Conservation (phyloP, 2,329 filamentous ascomycete species). For the Fusarium tricinctum region DNA sequence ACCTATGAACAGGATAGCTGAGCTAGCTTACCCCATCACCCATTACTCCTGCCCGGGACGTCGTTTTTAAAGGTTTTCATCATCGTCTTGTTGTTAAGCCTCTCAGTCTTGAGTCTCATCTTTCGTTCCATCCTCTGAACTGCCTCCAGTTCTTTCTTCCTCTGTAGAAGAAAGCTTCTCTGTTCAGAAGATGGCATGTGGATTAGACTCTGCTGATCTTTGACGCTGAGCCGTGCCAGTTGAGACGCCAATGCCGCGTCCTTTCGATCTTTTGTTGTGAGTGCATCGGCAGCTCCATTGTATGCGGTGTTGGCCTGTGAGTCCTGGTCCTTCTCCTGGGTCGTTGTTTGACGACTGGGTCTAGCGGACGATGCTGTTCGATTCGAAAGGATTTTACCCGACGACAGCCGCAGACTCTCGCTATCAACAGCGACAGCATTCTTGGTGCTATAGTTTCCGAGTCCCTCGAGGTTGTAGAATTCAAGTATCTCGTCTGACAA, state of each 20-base stretch:
- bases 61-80: slow-evolving; percentile 30
- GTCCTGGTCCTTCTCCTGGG: background rate
- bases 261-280: slow-evolving; percentile 21
- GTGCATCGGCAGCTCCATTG: background rate
- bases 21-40: background rate
- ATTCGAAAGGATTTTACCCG: slow-evolving; percentile 40
- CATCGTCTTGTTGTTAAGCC: slow-evolving; percentile 32
- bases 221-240: slow-evolving; percentile 17
- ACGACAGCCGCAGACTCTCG: slow-evolving; percentile 29
- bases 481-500: slow-evolving; percentile 54
- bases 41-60: slow-evolving; percentile 25
- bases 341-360: background rate
- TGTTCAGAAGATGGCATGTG: slow-evolving; percentile 39
- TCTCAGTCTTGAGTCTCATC: slow-evolving; percentile 26
- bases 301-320: background rate
- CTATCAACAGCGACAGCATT: background rate
- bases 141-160: slow-evolving; percentile 36
- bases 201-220: slow-evolving; percentile 41
- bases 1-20: too few relatives aligned
- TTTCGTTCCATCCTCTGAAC: slow-evolving; percentile 15
- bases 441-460: background rate
- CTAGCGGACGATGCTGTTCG: slow-evolving; percentile 1
- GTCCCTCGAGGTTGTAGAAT: slow-evolving; percentile 55
- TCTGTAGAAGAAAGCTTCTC: slow-evolving; percentile 19
- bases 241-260: slow-evolving; percentile 27